A percentile compares a stretch with the other conserved stretches of the same genome.
phyloP scores from a whole-genome alignment of 208 protist species.

The Crithidia mellificae region DNA sequence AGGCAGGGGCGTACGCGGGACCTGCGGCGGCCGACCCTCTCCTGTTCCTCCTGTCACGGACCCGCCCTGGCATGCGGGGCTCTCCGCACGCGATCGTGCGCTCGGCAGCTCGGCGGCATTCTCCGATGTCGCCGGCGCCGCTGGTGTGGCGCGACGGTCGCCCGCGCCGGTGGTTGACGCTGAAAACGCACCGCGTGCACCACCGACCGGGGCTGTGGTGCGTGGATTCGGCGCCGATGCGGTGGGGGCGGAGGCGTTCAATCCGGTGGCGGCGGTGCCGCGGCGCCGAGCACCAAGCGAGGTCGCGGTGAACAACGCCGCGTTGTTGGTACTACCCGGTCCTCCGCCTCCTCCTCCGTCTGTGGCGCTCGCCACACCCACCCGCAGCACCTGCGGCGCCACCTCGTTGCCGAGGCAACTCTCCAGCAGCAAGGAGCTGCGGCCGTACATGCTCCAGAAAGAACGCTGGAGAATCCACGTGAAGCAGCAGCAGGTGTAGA shows the following conservation, averaged over 20 bases:
- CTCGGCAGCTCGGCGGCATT: neutral
- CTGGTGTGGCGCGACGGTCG: neutral
- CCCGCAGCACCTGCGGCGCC: slow-evolving; percentile 16
- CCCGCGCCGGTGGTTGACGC: neutral
- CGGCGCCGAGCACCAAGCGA: slow-evolving; percentile 11
- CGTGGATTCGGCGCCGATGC: neutral
- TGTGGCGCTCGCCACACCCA: neutral
- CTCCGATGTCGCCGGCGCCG: neutral
- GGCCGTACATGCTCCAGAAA: slow-evolving; percentile 61
- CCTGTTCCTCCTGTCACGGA: neutral
- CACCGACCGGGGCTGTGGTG: too few species aligned
- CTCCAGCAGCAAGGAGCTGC: slow-evolving; percentile 65
- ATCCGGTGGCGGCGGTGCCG: neutral
- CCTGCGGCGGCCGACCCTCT: neutral
- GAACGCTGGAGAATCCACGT: slow-evolving; percentile 67
- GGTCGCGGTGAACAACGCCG: slow-evolving; percentile 15
- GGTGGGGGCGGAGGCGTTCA: neutral
- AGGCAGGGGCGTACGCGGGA: neutral
- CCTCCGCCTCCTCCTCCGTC: too few species aligned
- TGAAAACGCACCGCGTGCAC: too few species aligned
- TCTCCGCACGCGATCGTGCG: neutral
- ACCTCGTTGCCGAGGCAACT: slow-evolving; percentile 42
- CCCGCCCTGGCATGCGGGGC: neutral
- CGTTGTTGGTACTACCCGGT: too few species aligned
- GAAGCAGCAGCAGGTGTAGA: slow-evolving; percentile 63